These are phyloP conservation scores for Pachyrhizus erosus DNA, from an alignment of 306 rosid genomes.

Conservation along the genomic window DNA sequence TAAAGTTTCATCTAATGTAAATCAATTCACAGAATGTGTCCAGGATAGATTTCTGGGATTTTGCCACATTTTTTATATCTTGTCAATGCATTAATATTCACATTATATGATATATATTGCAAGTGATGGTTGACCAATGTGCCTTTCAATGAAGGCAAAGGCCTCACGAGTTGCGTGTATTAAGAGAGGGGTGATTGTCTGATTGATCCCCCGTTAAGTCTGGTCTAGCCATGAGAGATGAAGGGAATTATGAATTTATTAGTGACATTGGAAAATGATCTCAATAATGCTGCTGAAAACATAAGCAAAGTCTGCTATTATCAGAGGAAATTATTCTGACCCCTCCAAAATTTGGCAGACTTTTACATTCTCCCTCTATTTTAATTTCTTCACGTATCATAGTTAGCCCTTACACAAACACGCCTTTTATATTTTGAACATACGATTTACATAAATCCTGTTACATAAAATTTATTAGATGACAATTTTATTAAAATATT, in stretches of 20 bases:
- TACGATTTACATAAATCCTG: no score
- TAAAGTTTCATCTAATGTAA: slow-evolving; percentile 7
- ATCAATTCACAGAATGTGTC: background rate
- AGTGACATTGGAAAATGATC: background rate
- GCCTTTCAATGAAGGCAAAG: slow-evolving; percentile 33
- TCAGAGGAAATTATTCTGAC: background rate
- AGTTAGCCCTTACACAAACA: no score
- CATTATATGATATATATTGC: background rate
- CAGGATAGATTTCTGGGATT: background rate
- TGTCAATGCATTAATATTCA: slow-evolving; percentile 29
- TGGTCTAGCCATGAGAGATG: slow-evolving; percentile 29
- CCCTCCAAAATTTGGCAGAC: background rate
- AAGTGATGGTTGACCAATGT: slow-evolving; percentile 32
- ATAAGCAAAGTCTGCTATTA: background rate
- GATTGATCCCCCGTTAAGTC: slow-evolving; percentile 34
- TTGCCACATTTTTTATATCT: background rate
- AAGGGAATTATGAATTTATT: background rate
- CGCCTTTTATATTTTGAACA: no score
- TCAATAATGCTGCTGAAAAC: background rate
- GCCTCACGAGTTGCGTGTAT: slow-evolving; percentile 5
- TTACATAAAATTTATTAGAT: no score
- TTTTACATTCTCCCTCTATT: no score
- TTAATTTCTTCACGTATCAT: no score
- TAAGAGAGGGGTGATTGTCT: slow-evolving; percentile 3
- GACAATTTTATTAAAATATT: no score